Conservation (phyloP, 441 rosid species). For the Gossypium trilobum region DNA sequence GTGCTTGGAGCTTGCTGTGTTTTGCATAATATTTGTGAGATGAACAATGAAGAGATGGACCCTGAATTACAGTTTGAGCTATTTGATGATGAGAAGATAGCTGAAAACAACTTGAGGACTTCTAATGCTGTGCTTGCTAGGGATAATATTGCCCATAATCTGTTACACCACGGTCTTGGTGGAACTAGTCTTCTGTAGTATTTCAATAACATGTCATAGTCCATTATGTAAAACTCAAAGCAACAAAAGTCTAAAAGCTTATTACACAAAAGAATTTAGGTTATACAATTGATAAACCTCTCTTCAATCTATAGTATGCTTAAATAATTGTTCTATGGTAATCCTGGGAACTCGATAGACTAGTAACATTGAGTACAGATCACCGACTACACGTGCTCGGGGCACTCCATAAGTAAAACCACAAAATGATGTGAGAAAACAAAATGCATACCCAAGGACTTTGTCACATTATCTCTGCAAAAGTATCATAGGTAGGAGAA, state of each 20-base stretch:
- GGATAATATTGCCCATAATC: conserved; percentile 67
- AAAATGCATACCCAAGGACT: conserved; percentile 14
- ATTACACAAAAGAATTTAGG: not conserved
- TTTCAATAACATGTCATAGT: not conserved
- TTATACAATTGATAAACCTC: not conserved
- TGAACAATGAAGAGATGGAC: conserved; percentile 44
- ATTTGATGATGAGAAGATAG: conserved; percentile 54
- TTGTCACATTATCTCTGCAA: conserved; percentile 7
- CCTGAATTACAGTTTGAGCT: conserved; percentile 42
- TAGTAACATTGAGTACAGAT: conserved; percentile 5
- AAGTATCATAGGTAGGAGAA: conserved; percentile 13
- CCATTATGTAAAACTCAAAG: not conserved
- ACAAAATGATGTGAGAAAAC: not conserved
- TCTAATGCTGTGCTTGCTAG: conserved; percentile 36
- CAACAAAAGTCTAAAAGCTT: not conserved
- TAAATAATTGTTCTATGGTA: conserved; percentile 11
- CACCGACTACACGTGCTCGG: conserved; percentile 11
- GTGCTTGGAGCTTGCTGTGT: conserved; percentile 85
- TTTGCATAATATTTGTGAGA: conserved; percentile 70
- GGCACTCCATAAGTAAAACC: conserved; percentile 8
- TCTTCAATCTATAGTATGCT: conserved; percentile 11
- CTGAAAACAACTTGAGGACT: conserved; percentile 49
- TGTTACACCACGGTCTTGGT: conserved; percentile 66
- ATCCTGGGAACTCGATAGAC: not conserved
- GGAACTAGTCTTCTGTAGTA: conserved; percentile 31